Conservation (phyloP, 2,329 filamentous ascomycete species). For the Moelleriella libera region DNA sequence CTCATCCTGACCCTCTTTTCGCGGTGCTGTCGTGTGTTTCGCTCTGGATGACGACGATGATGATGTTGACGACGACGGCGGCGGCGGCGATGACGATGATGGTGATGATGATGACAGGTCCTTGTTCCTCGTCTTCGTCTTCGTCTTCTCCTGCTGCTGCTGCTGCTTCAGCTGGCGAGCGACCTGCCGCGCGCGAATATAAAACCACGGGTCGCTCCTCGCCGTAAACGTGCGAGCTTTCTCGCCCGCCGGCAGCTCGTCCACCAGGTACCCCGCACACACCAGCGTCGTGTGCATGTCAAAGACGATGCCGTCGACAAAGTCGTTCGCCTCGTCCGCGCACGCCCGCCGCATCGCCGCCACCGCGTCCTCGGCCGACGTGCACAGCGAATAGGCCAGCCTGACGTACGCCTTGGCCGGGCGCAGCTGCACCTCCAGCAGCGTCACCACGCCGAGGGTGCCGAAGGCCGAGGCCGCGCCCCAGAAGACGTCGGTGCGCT, state of each 20-base stretch:
- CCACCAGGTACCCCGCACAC: slow-evolving; percentile 43
- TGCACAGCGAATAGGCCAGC: slow-evolving; percentile 37
- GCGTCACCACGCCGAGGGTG: slow-evolving; percentile 51
- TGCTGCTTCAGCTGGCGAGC: neutral
- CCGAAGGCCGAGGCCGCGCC: slow-evolving; percentile 53
- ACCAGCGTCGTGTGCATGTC: slow-evolving; percentile 39
- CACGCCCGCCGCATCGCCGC: slow-evolving; percentile 30
- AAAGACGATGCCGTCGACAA: slow-evolving; percentile 57
- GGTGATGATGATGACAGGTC: too few species aligned
- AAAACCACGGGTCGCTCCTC: slow-evolving; percentile 57
- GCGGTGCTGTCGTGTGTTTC: too few species aligned
- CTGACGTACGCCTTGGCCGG: slow-evolving; percentile 41
- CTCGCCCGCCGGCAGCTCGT: slow-evolving; percentile 23
- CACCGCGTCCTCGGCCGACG: slow-evolving; percentile 22
- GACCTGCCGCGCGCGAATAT: slow-evolving; percentile 45
- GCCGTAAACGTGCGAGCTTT: slow-evolving; percentile 36
- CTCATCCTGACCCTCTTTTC: too few species aligned
- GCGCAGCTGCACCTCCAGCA: slow-evolving; percentile 45
- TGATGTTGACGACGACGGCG: too few species aligned
- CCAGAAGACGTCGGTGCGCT: slow-evolving; percentile 45
- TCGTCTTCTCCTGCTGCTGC: slow-evolving; percentile 7
- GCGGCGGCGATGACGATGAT: too few species aligned
- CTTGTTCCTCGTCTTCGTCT: slow-evolving; percentile 3
- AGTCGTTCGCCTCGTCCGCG: slow-evolving; percentile 34
- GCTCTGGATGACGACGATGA: too few species aligned